Evolutionary conservation across 768 basidiomycete species (phyloP), one percentile per base, ranked within the genome.

Genomic region (Lactifluus pinguis): DNA sequence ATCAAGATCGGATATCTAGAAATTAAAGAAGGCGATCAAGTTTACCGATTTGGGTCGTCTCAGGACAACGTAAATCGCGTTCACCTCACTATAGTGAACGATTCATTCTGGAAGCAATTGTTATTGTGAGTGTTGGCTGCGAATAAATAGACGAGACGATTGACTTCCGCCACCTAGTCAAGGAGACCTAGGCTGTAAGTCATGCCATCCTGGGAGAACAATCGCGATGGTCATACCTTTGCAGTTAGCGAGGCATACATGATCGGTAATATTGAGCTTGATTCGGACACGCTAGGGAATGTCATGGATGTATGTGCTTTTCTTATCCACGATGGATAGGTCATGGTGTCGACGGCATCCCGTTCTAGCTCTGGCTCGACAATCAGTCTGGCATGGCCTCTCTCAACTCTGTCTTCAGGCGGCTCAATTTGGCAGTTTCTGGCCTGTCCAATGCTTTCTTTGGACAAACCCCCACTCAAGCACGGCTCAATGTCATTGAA

Each of bases 401-500:
- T 21, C 32, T 71, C 34, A 69, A 68, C 5, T 70, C 69, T 14
- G 55, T 59, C 15, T 63, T 70, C 63, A 60, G 56, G 55, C 67
- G 69, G 51, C 36, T 68, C 52, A 52, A 61, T 59, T 59, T 71
- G 55, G 66, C 64, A 36, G 11, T 67, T 1, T 71, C 72, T 45
- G 69, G 69, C 21, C 39, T 73, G n/a, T 68, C 83, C 64, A 89
- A 88, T 69, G 82, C 82, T 42, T 82, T 88, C 70, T 76, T 87
- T 45, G 87, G 88, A 13, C 88, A 90, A 69, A 86, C 86, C 5
- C 81, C 77, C 49, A 80, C 83, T 1, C 83, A 85, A 68, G 85
- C 88, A 14, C 82, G 86, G 19, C 77, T 90, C 25, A 90, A 90
- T 67, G 87, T 81, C 15, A 86, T 69, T 54, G 87, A 90, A 2